phyloP scores from a whole-genome alignment of 805 yeast genomes.

The Saturnispora zaruensis region DNA sequence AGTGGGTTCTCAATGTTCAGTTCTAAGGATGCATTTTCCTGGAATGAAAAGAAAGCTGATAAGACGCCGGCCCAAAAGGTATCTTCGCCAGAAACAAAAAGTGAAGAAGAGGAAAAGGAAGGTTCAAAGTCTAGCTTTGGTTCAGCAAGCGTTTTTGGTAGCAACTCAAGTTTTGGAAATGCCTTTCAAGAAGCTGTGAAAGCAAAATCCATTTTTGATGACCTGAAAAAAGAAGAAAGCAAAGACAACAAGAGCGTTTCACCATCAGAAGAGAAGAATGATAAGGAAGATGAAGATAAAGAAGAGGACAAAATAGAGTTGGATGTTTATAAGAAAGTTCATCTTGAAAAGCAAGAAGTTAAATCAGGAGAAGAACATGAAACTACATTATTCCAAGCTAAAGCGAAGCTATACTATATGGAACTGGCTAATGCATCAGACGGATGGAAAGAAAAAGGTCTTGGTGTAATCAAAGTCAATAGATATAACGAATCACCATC shows the following conservation, averaged over 20 bases:
- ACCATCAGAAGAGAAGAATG: conserved; percentile 7
- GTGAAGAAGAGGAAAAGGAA: neutral
- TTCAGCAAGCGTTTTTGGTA: conserved; percentile 30
- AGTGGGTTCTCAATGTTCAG: conserved; percentile 31
- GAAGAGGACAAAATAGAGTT: conserved; percentile 15
- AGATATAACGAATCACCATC: conserved; percentile 24
- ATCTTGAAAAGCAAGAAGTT: conserved; percentile 48
- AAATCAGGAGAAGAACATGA: conserved; percentile 92
- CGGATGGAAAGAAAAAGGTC: conserved; percentile 96
- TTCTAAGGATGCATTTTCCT: conserved; percentile 30
- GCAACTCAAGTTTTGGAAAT: conserved; percentile 39
- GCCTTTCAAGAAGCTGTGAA: conserved; percentile 46
- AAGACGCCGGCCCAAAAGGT: neutral
- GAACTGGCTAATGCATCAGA: conserved; percentile 54
- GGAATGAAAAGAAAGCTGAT: conserved; percentile 4
- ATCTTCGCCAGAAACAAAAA: conserved; percentile 4
- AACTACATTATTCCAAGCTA: conserved; percentile 52
- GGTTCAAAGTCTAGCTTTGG: neutral
- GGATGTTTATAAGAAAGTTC: conserved; percentile 46
- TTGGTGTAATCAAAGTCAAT: conserved; percentile 81
- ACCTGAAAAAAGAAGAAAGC: conserved; percentile 10
- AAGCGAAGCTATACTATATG: conserved; percentile 71
- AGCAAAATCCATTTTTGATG: conserved; percentile 52
- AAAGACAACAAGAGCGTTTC: conserved; percentile 1
- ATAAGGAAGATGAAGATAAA: conserved; percentile 17